phyloP scores from a whole-genome alignment of 768 basidiomycete genomes.

The Neoboletus brunneissimus region DNA sequence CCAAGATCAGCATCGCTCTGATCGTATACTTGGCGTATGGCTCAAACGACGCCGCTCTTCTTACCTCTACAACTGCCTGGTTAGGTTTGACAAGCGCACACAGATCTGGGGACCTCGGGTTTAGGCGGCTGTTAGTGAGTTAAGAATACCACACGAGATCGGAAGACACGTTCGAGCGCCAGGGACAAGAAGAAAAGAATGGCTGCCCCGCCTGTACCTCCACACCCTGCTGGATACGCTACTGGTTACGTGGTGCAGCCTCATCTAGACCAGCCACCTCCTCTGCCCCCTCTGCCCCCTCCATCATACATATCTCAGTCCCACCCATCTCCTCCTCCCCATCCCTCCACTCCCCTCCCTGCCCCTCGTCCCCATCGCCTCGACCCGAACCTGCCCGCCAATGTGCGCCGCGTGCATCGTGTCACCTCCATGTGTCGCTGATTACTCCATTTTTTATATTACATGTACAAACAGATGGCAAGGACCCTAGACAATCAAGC shows the following conservation, averaged over 20 bases:
- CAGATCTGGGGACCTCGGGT: background rate
- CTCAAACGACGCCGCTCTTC: background rate
- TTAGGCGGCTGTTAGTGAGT: background rate
- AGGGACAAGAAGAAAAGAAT: conserved; percentile 5
- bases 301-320: conserved; percentile 29
- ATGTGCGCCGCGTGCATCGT: conserved; percentile 44
- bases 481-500: conserved; percentile 53
- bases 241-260: conserved; percentile 8
- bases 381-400: conserved; percentile 57
- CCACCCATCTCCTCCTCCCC: conserved; percentile 20
- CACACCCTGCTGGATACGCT: conserved; percentile 17
- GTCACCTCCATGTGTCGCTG: conserved; percentile 11
- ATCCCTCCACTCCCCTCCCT: conserved; percentile 52
- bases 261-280: conserved; percentile 36
- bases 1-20: background rate
- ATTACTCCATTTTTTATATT: conserved; percentile 23
- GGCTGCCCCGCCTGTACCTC: conserved; percentile 33
- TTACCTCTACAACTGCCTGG: background rate
- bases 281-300: conserved; percentile 50
- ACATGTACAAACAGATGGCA: conserved; percentile 54
- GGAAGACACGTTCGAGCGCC: background rate
- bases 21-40: background rate
- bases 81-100: background rate
- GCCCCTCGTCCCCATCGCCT: conserved; percentile 67
- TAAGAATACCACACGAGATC: background rate